Percentiles rank a stretch among this genome's conserved stretches.
phyloP scores from a whole-genome alignment of 2,329 filamentous ascomycete species.

The Beauveria pseudobassiana region DNA sequence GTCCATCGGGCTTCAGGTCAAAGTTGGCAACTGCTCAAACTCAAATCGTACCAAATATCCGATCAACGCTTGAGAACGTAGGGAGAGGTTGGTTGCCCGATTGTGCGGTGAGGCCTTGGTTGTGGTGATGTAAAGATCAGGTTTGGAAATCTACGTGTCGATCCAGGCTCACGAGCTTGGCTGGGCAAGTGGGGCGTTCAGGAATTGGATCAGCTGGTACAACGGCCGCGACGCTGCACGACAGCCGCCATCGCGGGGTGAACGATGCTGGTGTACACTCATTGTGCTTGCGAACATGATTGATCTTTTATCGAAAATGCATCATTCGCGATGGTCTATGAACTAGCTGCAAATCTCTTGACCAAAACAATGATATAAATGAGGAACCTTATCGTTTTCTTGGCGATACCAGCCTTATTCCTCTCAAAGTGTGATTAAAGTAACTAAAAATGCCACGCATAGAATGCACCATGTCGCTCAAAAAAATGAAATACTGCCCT shows the following conservation, averaged over 20 bases:
- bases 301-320: no score
- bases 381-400: no score
- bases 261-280: no score
- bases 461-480: neutral
- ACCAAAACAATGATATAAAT: no score
- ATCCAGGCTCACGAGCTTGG: neutral
- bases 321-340: no score
- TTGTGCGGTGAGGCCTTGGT: neutral
- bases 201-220: neutral
- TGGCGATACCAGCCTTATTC: no score
- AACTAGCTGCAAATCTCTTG: no score
- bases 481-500: neutral
- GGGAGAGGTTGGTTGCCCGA: neutral
- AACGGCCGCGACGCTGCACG: neutral
- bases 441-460: neutral
- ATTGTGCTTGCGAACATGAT: no score
- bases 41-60: neutral
- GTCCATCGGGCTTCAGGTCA: neutral
- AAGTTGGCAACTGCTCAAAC: neutral
- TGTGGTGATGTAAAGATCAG: neutral
- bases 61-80: no score
- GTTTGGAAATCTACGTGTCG: neutral
- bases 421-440: neutral
- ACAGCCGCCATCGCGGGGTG: no score
- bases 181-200: neutral